Evolutionary conservation across 73 alveolate genomes (phyloP), one percentile per base, ranked within the genome.

Genomic region (Paramecium biaurelia): DNA sequence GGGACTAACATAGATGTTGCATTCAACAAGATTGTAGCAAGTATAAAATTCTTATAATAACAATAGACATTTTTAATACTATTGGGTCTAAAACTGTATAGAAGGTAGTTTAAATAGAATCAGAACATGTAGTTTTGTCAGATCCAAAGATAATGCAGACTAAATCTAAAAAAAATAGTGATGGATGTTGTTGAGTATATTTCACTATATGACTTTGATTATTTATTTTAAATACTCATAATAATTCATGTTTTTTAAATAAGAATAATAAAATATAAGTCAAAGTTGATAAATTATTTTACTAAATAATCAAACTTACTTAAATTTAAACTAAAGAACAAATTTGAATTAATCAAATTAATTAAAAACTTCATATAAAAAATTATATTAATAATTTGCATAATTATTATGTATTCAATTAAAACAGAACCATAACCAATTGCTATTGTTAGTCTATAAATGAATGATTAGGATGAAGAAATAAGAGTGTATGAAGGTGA

Each of bases 1-100:
- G 92, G 92, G 26, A 79, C 70, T 45, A 93, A 92, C 82, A 97
- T 95, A 14, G 96, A 90, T 30, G 79, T 87, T 41, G 95, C 96
- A 49, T 95, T 95, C 85, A 90, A 93, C 57, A 93, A 93, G 43
- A 76, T 89, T 32, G 74, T 89, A 30, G 53, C 92, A 70, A 88
- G 94, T 89, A 89, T 12, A n/a, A 24, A 34, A 47, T 11, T 10
- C 21, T 79, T 11, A 2, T 1, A 2, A n/a, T 53, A 18, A 18
- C 47, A 79, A 79, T 23, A 79, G 90, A 79, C 12, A 79, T 79
- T 30, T 79, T 43, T 21, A 43, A 79, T n/a, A 79, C 72, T 43
- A 79, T 79, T 9, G 90, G 90, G 0, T 79, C 45, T 12, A 79
- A 79, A 63, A 30, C 10, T 1, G 45, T 37, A 14, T 43, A 38